Base-by-base conservation (phyloP, 1,284 basidiomycete species). In the Lignosus rhinocerotis region DNA sequence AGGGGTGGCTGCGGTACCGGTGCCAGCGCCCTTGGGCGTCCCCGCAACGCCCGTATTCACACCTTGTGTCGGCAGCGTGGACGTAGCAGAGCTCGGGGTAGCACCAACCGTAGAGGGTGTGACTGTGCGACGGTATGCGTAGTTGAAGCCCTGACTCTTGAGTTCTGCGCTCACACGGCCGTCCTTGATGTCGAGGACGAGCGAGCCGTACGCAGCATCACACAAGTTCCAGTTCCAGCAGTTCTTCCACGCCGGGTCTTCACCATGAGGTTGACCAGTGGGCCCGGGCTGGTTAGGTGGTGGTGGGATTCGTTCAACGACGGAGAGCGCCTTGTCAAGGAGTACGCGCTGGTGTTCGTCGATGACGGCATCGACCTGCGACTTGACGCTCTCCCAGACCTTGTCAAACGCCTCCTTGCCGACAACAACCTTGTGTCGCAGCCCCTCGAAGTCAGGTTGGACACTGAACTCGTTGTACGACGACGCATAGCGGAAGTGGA, bases 171-270 rank as follows among this genome's bases (percentile, higher is more conserved):
- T 94, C 44, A 99, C 86, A 44, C 96, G 81, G 2, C 96, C 95
- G 61, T 98, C 95, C 65, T 88, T 89, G 67, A 99, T 79, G 64
- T 96, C 93, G 47, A 99, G 78, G 1, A 98, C 78, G 42, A 99
- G 82, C 16, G 86, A 87, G 2, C 96, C 97, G 65, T 92, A 96
- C 1, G 93, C 90, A 8, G 96, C 96, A 70, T 99, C 96, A 59
- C 96, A 94, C 42, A 97, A 76, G 69, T 96, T 95, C 95, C 95
- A 98, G 74, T 98, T 95, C 96, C 96, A 99, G 69, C 92, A 94
- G 73, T 95, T 98, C 76, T 94, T 98, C 96, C 95, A 98, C 1
- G 92, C 86, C 4, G 90, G 86, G 65, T 95, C 94, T 70, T 95
- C 94, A 8, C 79, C 76, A 25, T 80, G 78, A 4, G 80, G 74